Evolutionary conservation across 2,329 filamentous ascomycete genomes (phyloP).

Genomic region (Cordyceps pruinosa): DNA sequence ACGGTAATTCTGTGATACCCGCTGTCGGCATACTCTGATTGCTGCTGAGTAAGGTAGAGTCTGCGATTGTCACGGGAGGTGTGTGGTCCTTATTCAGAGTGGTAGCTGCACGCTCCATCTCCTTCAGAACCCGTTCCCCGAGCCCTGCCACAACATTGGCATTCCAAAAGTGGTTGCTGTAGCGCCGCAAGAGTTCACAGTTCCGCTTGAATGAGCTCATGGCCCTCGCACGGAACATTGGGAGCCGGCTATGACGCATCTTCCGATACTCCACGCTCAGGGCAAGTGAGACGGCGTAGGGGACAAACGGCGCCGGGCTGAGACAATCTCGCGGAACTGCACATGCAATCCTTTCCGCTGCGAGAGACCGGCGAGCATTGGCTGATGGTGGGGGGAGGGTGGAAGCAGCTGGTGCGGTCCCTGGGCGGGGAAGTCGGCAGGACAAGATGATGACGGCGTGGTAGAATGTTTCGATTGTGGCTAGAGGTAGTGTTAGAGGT

Average conservation of each 20-base stretch:
- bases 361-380: slow-evolving; percentile 51
- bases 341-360: slow-evolving; percentile 50
- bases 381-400: slow-evolving; percentile 41
- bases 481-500: slow-evolving; percentile 25
- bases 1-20: slow-evolving; percentile 19
- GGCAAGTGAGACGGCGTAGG: slow-evolving; percentile 54
- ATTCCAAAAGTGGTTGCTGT: slow-evolving; percentile 53
- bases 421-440: slow-evolving; percentile 43
- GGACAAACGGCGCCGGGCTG: slow-evolving; percentile 51
- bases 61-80: slow-evolving; percentile 15
- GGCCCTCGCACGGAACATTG: slow-evolving; percentile 51
- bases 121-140: slow-evolving; percentile 47
- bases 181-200: slow-evolving; percentile 44
- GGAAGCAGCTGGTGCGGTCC: slow-evolving; percentile 31
- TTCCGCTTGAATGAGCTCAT: slow-evolving; percentile 48
- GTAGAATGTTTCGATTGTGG: slow-evolving; percentile 56
- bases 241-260: slow-evolving; percentile 53
- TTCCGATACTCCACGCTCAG: slow-evolving; percentile 57
- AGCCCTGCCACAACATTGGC: slow-evolving; percentile 47
- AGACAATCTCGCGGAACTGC: slow-evolving; percentile 46
- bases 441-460: slow-evolving; percentile 58
- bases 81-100: slow-evolving; percentile 34
- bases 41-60: neutral
- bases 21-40: slow-evolving; percentile 14
- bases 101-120: slow-evolving; percentile 49